Conservation (phyloP, 768 basidiomycete species). For the Crepidotus variabilis region DNA sequence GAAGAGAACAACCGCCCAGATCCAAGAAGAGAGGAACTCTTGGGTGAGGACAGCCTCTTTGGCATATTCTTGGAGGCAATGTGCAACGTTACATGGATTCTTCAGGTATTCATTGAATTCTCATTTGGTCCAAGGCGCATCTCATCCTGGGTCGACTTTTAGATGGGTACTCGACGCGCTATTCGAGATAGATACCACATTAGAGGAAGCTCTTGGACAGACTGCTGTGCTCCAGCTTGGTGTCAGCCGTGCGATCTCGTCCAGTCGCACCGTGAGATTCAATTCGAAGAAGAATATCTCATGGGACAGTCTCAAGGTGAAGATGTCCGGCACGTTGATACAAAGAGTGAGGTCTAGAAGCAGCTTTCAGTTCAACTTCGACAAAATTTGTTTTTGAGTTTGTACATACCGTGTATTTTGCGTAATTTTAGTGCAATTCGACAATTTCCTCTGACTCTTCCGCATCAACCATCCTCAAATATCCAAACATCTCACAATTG, state of each 20-base stretch:
- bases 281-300: background rate
- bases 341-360: too few species aligned
- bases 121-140: too few species aligned
- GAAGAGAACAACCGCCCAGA: background rate
- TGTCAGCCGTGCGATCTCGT: background rate
- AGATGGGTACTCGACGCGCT: background rate
- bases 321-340: too few species aligned
- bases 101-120: background rate
- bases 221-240: background rate
- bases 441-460: too few species aligned
- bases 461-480: too few species aligned
- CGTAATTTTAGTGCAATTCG: too few species aligned
- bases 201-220: background rate
- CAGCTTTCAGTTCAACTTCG: too few species aligned
- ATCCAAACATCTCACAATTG: too few species aligned
- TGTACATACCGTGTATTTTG: too few species aligned
- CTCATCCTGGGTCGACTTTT: too few species aligned
- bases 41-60: background rate
- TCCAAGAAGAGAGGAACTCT: background rate
- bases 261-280: background rate
- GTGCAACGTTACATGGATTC: background rate
- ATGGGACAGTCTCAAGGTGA: background rate
- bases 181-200: background rate
- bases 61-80: background rate
- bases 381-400: too few species aligned